Base-by-base conservation (phyloP, 202 grass and related monocot species). In the Panicum hallii region DNA sequence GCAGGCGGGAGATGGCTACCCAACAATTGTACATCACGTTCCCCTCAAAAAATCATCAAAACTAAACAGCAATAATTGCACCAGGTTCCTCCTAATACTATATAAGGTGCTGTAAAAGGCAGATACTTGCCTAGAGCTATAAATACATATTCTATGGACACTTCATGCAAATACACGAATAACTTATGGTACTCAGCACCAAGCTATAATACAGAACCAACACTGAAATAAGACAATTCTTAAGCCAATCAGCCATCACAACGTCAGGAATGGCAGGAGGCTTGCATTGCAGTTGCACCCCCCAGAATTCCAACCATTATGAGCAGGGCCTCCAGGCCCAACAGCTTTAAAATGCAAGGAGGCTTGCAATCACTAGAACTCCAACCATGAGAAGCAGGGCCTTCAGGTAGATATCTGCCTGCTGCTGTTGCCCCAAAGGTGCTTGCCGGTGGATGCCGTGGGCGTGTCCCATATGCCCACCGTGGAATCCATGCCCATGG, bases 401-500 rank as follows among this genome's bases (percentile, higher is more conserved):
- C 70, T 91, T 91, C 30, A 91, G 77, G 71, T 84, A 91, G 70
- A 87, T 34, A 34, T 91, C 89, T 17, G 84, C 89, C 46, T 91
- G 89, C 70, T 89, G 87, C 38, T 87, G 89, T 55, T 91, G 89
- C 14, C 85, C 85, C 11, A 80, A 78, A 1, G 80, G 85, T 1
- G 70, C 85, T 42, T 91, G 89, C 30, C 77, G 76, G 9, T 86
- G 89, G 11, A 77, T 26, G 0, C 76, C 85, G 15, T 90, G 85
- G 71, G 80, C 47, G 17, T 84, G 89, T 11, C 87, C 87, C 76
- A 85, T 85, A 89, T 89, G 87, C 0, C 85, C 80, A 0, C 85
- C 85, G 72, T 87, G 85, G 80, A 90, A 90, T 3, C 89, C 89
- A 84, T 91, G 85, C 6, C 85, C 89, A 57, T 91, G 89, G 30